phyloP scores from a whole-genome alignment of 2,329 filamentous ascomycete genomes.

The Ophiosphaerella herpotricha region DNA sequence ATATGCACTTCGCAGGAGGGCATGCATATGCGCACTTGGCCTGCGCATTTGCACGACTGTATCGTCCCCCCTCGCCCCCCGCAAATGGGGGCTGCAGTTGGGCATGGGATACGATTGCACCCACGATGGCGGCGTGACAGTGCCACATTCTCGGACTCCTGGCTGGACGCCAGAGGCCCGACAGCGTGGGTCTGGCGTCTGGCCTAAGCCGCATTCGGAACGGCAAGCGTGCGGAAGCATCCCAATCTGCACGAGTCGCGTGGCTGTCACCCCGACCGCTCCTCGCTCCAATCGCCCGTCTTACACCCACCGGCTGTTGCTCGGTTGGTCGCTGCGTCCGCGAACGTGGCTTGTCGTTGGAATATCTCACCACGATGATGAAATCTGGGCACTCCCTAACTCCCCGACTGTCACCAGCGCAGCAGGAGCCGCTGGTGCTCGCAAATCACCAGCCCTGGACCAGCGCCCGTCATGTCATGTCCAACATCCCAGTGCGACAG shows the following conservation, averaged over 20 bases:
- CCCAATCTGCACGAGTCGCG: conserved; percentile 39
- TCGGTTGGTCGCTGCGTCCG: conserved; percentile 19
- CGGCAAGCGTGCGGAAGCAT: conserved; percentile 29
- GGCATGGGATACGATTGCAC: conserved; percentile 31
- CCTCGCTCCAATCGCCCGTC: conserved; percentile 23
- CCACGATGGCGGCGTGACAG: conserved; percentile 41
- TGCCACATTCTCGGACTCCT: conserved; percentile 43
- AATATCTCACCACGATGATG: conserved; percentile 3
- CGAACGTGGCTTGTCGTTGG: conserved; percentile 7
- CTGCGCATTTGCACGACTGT: conserved; percentile 2
- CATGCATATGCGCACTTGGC: neutral
- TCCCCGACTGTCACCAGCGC: conserved; percentile 4
- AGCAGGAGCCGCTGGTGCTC: neutral
- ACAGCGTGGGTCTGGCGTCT: conserved; percentile 37
- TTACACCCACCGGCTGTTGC: conserved; percentile 31
- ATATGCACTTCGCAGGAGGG: too few relatives aligned
- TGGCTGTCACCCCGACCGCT: conserved; percentile 28
- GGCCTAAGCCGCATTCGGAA: conserved; percentile 23
- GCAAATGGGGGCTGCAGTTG: conserved; percentile 26
- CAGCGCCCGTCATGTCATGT: neutral
- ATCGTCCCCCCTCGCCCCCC: conserved; percentile 9
- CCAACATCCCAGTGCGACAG: conserved; percentile 6
- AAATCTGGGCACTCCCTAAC: neutral
- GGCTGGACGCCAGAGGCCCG: conserved; percentile 32
- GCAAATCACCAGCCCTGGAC: neutral